Conservation (phyloP, 345 rosid genomes). For the Pelargonium nanum region DNA sequence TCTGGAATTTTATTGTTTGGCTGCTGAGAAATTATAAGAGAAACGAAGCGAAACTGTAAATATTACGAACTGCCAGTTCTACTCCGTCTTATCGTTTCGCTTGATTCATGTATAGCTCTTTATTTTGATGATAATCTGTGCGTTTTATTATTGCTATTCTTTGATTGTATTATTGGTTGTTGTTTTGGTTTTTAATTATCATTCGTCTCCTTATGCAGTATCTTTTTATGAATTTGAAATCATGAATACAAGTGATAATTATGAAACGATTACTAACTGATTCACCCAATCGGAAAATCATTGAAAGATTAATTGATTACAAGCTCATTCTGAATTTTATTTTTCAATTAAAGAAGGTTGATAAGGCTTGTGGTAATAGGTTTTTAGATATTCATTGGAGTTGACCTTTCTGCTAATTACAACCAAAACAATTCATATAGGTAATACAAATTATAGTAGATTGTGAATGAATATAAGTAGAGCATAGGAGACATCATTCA, state of each 20-base stretch:
- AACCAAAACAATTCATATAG: not conserved
- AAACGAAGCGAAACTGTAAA: not conserved
- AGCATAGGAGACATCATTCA: too few relatives aligned
- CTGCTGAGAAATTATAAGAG: not conserved
- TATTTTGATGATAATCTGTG: not conserved
- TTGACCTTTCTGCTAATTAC: not conserved
- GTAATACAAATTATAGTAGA: not conserved
- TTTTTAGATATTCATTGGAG: not conserved
- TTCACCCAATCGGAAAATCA: not conserved
- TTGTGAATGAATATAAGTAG: too few relatives aligned
- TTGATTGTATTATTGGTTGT: not conserved
- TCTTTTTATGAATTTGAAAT: not conserved
- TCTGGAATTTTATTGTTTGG: not conserved
- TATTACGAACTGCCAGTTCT: not conserved
- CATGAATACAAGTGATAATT: not conserved
- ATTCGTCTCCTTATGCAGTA: not conserved
- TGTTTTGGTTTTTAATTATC: not conserved
- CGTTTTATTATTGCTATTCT: not conserved
- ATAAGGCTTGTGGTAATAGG: too few relatives aligned
- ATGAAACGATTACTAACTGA: not conserved
- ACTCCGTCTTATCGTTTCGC: not conserved
- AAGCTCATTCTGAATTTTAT: too few relatives aligned
- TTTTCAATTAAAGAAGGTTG: too few relatives aligned
- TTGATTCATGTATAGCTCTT: not conserved
- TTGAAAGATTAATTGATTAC: not conserved